These are phyloP conservation scores for Cordyceps pruinosa DNA, from an alignment of 2,329 filamentous ascomycete species.

Conservation along the genomic window DNA sequence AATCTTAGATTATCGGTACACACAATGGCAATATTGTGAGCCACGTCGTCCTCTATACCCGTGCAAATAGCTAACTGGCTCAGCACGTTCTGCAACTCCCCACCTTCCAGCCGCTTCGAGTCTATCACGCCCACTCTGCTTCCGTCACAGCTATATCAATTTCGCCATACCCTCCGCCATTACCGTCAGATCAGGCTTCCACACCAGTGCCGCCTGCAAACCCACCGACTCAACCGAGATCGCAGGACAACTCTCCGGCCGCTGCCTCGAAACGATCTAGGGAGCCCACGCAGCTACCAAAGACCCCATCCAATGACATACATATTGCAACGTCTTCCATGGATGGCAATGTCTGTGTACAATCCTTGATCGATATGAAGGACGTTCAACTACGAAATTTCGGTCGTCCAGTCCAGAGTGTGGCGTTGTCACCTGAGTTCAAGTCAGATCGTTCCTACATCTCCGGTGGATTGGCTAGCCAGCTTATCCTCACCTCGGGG, in stretches of 20 bases:
- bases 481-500: conserved; percentile 77
- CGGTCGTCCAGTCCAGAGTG: conserved; percentile 82
- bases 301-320: conserved; percentile 80
- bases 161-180: conserved; percentile 67
- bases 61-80: conserved; percentile 22
- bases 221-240: conserved; percentile 20
- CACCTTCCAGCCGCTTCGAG: conserved; percentile 69
- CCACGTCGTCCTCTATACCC: conserved; percentile 12
- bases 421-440: conserved; percentile 92
- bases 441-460: conserved; percentile 83
- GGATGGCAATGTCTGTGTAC: conserved; percentile 91
- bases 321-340: conserved; percentile 90
- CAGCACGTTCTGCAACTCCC: conserved; percentile 84
- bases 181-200: not conserved
- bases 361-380: conserved; percentile 77
- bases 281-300: conserved; percentile 53
- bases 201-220: conserved; percentile 20
- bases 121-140: conserved; percentile 88
- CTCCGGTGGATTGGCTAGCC: conserved; percentile 83
- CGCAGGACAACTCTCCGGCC: conserved; percentile 37
- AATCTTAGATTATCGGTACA: conserved; percentile 72
- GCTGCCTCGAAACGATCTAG: conserved; percentile 44
- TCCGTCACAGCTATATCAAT: conserved; percentile 86
- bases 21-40: conserved; percentile 94
- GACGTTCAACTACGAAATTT: conserved; percentile 93